Base-by-base conservation (phyloP, 2,329 filamentous ascomycete species). In the Colletotrichum melonis region DNA sequence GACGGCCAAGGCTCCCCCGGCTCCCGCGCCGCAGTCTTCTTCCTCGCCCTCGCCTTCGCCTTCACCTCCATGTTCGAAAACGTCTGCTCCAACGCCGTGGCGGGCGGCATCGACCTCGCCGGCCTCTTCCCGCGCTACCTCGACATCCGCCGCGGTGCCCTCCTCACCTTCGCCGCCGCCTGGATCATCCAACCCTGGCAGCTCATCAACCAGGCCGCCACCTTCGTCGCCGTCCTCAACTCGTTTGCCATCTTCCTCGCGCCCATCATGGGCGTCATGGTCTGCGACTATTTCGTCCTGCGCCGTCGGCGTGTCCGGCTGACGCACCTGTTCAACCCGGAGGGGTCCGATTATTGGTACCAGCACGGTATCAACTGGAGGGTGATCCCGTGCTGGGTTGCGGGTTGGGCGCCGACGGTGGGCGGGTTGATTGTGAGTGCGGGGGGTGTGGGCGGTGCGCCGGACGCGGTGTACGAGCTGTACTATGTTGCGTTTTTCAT, bases 401-500 rank as follows among this genome's bases (percentile, higher is more conserved):
- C 81, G 64, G 85, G 84, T 4, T 86, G 84, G 82, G 79, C 79
- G 16, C 84, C 84, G 2, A 86, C 83, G 0, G 80, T 87, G 58
- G 69, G 69, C 14, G 69, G 69, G 4, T 26, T 72, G 38, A 24
- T 69, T 8, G 64, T 32, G 19, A 72, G 57, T 28, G 65, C 38
- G 4, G 14, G 19, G 22, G 58, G 58, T 1, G 54, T 59, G 35
- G 7, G 16, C 9, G 55, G 78, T 66, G 82, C 84, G 4, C 80
- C 84, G 4, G 78, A 78, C 35, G 78, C 78, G 4, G 73, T 86
- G 46, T 82, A 82, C n/a, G 79, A 87, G 75, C 74, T 87, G 22
- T 87, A 87, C 74, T 86, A 84, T 69, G 84, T 85, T 79, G 84
- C 86, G 0, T 87, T 87, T 72, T 80, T 87, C 14, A 79, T 86